These are phyloP conservation scores for Lachancea fermentati DNA, from an alignment of 805 yeast species.

Conservation along the genomic window DNA sequence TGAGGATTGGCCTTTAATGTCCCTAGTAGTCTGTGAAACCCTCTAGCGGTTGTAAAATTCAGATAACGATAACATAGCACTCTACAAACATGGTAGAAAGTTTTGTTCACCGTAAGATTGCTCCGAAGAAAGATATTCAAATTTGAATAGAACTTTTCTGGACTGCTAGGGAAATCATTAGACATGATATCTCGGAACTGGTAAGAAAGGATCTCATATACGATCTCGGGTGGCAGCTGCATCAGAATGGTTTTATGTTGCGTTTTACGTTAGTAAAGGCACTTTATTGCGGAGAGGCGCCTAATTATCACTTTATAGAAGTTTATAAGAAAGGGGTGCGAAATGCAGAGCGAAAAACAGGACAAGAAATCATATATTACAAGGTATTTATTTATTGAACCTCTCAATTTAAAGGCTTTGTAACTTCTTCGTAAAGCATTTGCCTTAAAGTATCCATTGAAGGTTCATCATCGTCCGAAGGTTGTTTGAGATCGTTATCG, in stretches of 20 bases:
- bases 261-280: no score
- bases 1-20: constrained; percentile 45
- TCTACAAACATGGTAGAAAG: constrained; percentile 51
- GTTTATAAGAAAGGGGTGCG: neutral
- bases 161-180: constrained; percentile 46
- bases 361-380: no score
- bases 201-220: constrained; percentile 48
- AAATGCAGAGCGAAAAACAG: neutral
- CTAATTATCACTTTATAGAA: no score
- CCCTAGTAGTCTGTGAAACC: constrained; percentile 64
- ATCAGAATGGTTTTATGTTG: no score
- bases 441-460: constrained; percentile 67
- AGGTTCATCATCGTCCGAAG: constrained; percentile 60
- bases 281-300: no score
- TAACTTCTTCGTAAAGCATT: constrained; percentile 75
- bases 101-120: constrained; percentile 49
- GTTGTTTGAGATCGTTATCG: constrained; percentile 33
- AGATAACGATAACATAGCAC: constrained; percentile 61
- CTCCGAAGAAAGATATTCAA: constrained; percentile 46
- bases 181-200: constrained; percentile 46
- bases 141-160: constrained; percentile 39
- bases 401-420: constrained; percentile 37
- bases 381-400: neutral
- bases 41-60: constrained; percentile 71
- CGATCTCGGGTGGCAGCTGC: constrained; percentile 48